Evolutionary conservation across 345 rosid species (phyloP), one percentile per base, ranked within the genome.

Genomic region (Arabis alpina): DNA sequence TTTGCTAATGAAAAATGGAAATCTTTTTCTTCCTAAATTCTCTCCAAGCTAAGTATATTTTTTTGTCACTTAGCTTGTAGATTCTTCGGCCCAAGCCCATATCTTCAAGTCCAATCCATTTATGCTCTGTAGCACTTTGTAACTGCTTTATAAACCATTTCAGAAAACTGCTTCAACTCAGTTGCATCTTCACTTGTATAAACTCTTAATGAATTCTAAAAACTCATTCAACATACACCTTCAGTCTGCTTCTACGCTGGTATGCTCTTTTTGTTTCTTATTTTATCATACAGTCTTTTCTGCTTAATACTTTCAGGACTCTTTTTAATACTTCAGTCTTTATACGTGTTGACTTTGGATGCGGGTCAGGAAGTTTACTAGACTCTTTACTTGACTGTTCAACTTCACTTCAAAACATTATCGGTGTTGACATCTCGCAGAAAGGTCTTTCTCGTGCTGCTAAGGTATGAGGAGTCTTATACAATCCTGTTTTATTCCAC

Each of bases 351-450:
- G 66, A 93, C 75, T 89, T 88, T 80, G 98, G 98, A 49, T 93
- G 97, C 63, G 93, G 96, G 52, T 85, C 98, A 37, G 98, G 98
- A 75, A 91, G 98, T 78, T 82, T 91, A 69, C 69, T 91, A 79
- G 85, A 89, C 58, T 87, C 97, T 59, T 70, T 93, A 53, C 79
- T 93, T 75, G 91, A 91, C 74, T 83, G 82, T 78, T 82, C 89
- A 47, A 87, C 87, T 49, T 73, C 96, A 19, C 81, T 93, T 70
- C 79, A 84, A 79, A 84, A 77, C 75, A 77, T 89, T 61, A 87
- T 80, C 14, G 97, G 99, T 13, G 89, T 91, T 68, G 99, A 94
- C 82, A 76, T 91, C 60, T 94, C 97, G 28, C 79, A 14, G 11
- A 94, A 89, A 69, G 73, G 91, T 80, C 96, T 94, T 66, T 69